Percentiles rank a stretch among this genome's conserved stretches.
phyloP scores from a whole-genome alignment of 805 yeast genomes.

The Yamadazyma paraphyllophila region DNA sequence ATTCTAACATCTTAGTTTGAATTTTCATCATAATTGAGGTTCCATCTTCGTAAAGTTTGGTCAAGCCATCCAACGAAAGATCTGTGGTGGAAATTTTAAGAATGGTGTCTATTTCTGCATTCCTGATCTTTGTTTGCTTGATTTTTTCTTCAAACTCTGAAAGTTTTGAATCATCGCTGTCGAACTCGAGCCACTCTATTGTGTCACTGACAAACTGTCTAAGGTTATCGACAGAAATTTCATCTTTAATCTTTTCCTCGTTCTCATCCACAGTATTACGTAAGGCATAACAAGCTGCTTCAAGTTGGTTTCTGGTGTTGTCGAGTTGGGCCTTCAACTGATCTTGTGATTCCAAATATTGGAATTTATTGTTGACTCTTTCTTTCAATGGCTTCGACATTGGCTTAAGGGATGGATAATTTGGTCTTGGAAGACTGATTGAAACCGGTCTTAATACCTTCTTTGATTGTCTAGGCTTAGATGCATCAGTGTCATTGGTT shows the following conservation, averaged over 20 bases:
- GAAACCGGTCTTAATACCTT: slow-evolving; percentile 19
- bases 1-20: slow-evolving; percentile 43
- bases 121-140: slow-evolving; percentile 18
- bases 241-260: slow-evolving; percentile 35
- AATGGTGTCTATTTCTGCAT: slow-evolving; percentile 27
- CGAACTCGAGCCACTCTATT: slow-evolving; percentile 79
- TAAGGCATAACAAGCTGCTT: slow-evolving; percentile 67
- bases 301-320: slow-evolving; percentile 65
- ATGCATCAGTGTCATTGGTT: slow-evolving; percentile 19
- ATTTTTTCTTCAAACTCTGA: slow-evolving; percentile 27
- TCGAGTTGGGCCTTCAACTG: slow-evolving; percentile 52
- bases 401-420: slow-evolving; percentile 39
- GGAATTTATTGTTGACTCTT: slow-evolving; percentile 47
- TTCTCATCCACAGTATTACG: slow-evolving; percentile 59
- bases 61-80: slow-evolving; percentile 46
- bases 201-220: slow-evolving; percentile 40
- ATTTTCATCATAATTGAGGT: slow-evolving; percentile 38
- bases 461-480: slow-evolving; percentile 18
- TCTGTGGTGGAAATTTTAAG: slow-evolving; percentile 45
- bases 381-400: slow-evolving; percentile 39
- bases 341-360: slow-evolving; percentile 54
- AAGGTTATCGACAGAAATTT: slow-evolving; percentile 20
- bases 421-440: slow-evolving; percentile 44
- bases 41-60: slow-evolving; percentile 43
- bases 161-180: slow-evolving; percentile 49